Percentiles rank a stretch among this genome's conserved stretches.
These are phyloP conservation scores for Aureobasidium uvarum DNA, from an alignment of 2,329 filamentous ascomycete species.

Conservation along the genomic window DNA sequence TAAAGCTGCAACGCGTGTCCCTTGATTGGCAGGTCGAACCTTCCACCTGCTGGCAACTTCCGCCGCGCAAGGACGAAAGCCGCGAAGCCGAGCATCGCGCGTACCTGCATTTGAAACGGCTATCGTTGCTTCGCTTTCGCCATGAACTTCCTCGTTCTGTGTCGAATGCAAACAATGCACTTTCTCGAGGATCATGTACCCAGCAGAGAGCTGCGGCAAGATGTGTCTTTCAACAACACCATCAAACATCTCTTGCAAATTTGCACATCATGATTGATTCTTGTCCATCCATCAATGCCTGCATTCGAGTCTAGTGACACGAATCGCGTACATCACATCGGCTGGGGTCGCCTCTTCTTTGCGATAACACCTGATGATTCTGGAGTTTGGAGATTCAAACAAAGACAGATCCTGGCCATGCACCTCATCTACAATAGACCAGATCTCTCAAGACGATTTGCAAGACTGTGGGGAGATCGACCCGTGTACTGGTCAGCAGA, in stretches of 20 bases:
- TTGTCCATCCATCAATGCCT: no score
- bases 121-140: constrained; percentile 18
- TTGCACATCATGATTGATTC: not conserved
- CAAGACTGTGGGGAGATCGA: constrained; percentile 10
- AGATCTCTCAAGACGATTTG: not conserved
- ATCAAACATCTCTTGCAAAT: not conserved
- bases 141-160: not conserved
- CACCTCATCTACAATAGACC: not conserved
- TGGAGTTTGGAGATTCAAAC: not conserved
- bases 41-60: constrained; percentile 15
- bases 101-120: constrained; percentile 20
- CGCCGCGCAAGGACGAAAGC: constrained; percentile 19
- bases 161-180: not conserved
- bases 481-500: constrained; percentile 15
- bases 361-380: not conserved
- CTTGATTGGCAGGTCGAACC: constrained; percentile 12
- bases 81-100: constrained; percentile 16
- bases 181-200: not conserved
- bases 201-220: not conserved
- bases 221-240: not conserved
- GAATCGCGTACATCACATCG: not conserved
- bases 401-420: not conserved
- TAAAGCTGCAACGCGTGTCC: constrained; percentile 14
- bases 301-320: not conserved
- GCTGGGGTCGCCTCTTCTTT: not conserved